Percentiles rank a stretch among this genome's conserved stretches.
phyloP scores from a whole-genome alignment of 768 basidiomycete genomes.

The Macrolepiota fuliginosa region DNA sequence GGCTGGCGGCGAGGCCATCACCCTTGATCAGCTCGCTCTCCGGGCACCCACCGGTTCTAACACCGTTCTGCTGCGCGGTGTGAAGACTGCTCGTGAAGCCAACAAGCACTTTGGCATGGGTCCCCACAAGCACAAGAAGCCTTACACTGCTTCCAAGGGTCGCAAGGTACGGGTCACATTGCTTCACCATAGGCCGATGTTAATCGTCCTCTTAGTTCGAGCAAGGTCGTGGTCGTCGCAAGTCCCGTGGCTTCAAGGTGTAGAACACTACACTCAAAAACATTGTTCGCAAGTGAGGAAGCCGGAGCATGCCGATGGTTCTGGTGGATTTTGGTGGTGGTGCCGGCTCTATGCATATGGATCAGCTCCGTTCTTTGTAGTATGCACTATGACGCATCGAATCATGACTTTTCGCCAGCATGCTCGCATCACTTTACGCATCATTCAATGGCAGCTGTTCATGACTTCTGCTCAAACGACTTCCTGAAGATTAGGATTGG shows the following conservation, averaged over 20 bases:
- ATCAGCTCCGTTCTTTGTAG: constrained; percentile 16
- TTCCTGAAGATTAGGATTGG: no score
- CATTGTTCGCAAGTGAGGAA: constrained; percentile 19
- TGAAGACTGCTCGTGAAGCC: constrained; percentile 91
- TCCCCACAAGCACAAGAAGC: constrained; percentile 98
- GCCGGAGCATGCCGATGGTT: constrained; percentile 22
- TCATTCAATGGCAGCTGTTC: neutral
- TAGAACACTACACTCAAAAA: constrained; percentile 41
- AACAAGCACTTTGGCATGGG: constrained; percentile 98
- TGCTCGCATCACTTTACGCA: neutral
- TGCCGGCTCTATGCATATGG: constrained; percentile 37
- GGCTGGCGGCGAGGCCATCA: constrained; percentile 92
- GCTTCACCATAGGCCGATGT: neutral
- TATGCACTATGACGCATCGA: constrained; percentile 13
- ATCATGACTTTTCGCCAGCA: constrained; percentile 9
- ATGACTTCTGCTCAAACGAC: no score
- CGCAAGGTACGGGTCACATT: constrained; percentile 65
- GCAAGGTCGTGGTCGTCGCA: constrained; percentile 97
- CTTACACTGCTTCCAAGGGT: constrained; percentile 92
- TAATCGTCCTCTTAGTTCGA: constrained; percentile 66
- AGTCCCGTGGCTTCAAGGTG: constrained; percentile 96
- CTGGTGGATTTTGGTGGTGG: constrained; percentile 22
- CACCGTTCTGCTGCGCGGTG: constrained; percentile 91
- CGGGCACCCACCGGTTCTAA: constrained; percentile 93
- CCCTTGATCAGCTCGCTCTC: constrained; percentile 94